phyloP scores from a whole-genome alignment of 1,284 basidiomycete genomes.

The Leccinum subrobustum region DNA sequence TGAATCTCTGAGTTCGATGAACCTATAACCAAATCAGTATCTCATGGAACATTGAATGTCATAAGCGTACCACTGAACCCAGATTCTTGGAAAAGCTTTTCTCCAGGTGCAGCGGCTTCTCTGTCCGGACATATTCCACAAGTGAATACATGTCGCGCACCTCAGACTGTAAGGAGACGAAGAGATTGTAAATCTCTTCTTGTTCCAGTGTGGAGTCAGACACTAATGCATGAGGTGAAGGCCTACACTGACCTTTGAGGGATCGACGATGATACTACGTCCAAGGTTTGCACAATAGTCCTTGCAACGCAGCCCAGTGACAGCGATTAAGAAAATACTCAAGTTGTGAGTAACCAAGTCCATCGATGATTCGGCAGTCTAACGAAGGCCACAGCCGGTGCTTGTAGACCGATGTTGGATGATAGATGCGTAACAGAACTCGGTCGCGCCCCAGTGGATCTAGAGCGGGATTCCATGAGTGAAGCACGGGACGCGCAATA shows the following conservation, averaged over 20 bases:
- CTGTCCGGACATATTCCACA: conserved; percentile 69
- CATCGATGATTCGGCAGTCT: conserved; percentile 81
- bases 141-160: conserved; percentile 81
- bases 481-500: neutral
- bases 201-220: conserved; percentile 60
- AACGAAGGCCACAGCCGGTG: conserved; percentile 84
- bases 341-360: conserved; percentile 81
- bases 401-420: conserved; percentile 88
- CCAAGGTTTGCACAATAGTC: conserved; percentile 92
- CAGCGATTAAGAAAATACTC: conserved; percentile 85
- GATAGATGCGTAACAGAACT: conserved; percentile 94
- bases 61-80: conserved; percentile 76
- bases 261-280: conserved; percentile 93
- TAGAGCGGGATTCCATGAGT: conserved; percentile 32
- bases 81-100: conserved; percentile 86
- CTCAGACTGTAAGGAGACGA: conserved; percentile 80
- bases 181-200: conserved; percentile 81
- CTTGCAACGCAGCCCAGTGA: conserved; percentile 86
- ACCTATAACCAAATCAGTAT: conserved; percentile 50
- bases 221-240: neutral
- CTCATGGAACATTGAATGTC: neutral
- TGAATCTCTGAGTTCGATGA: conserved; percentile 90
- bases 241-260: conserved; percentile 64
- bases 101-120: conserved; percentile 75
- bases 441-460: conserved; percentile 86